Percentiles rank a stretch among this genome's conserved stretches.
Conservation (phyloP, 2,329 filamentous ascomycete species). For the Neofusicoccum parvum region DNA sequence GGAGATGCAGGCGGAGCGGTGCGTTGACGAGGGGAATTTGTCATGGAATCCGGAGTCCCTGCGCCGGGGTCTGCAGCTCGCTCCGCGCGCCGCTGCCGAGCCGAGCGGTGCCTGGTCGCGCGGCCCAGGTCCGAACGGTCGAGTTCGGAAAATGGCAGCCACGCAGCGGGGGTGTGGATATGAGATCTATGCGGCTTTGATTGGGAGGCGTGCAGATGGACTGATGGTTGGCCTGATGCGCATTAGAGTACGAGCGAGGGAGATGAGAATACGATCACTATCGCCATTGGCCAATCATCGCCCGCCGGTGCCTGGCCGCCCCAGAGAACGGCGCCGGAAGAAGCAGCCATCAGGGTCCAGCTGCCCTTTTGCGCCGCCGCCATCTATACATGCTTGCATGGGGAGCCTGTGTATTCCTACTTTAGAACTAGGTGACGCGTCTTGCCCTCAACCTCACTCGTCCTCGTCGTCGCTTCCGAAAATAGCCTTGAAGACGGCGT, state of each 20-base stretch:
- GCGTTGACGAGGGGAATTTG: not conserved
- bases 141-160: not conserved
- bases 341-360: not conserved
- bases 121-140: conserved; percentile 3
- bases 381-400: not conserved
- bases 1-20: not conserved
- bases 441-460: conserved; percentile 31
- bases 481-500: conserved; percentile 86
- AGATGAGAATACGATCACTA: conserved; percentile 14
- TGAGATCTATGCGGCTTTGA: conserved; percentile 13
- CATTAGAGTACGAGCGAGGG: conserved; percentile 9
- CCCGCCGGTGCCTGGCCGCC: not conserved
- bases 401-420: not conserved
- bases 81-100: not conserved
- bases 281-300: conserved; percentile 4
- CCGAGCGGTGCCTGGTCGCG: not conserved
- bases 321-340: not conserved
- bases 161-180: conserved; percentile 13
- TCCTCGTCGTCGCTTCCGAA: conserved; percentile 87
- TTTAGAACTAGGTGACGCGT: not conserved
- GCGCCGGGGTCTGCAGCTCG: not conserved
- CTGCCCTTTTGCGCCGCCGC: not conserved
- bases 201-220: not conserved
- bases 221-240: conserved; percentile 4
- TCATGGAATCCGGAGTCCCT: not conserved